Conservation (phyloP, 106 monocot genomes). For the Amphibolis antarctica region DNA sequence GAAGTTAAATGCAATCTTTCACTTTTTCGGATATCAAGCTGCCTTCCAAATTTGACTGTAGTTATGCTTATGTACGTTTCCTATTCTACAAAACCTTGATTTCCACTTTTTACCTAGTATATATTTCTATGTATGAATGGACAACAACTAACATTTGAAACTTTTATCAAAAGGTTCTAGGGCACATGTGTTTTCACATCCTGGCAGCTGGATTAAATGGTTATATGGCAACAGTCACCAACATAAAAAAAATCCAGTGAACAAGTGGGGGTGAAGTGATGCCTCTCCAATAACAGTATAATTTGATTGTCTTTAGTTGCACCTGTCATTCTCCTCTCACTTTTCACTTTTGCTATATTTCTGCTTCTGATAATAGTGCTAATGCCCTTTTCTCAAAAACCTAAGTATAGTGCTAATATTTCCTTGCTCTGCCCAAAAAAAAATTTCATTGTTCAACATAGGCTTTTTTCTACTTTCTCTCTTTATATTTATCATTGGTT, state of each 20-base stretch:
- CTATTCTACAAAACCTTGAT: background rate
- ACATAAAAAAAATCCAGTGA: conserved; percentile 52
- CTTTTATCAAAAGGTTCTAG: conserved; percentile 38
- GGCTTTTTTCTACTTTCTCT: no score
- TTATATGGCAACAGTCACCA: conserved; percentile 69
- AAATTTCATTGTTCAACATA: no score
- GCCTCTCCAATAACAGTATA: conserved; percentile 60
- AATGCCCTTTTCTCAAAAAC: no score
- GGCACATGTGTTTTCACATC: conserved; percentile 61
- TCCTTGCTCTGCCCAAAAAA: no score
- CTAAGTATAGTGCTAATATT: no score
- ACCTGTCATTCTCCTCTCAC: background rate
- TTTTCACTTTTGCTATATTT: no score
- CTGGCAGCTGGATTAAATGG: conserved; percentile 65
- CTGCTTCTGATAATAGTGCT: no score
- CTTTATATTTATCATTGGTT: no score
- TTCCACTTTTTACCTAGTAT: background rate
- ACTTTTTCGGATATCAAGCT: conserved; percentile 84
- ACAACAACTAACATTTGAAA: background rate
- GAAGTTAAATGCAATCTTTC: conserved; percentile 73
- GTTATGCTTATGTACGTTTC: conserved; percentile 67
- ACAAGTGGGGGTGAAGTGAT: conserved; percentile 66
- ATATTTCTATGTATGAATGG: background rate
- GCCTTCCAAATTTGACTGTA: conserved; percentile 78
- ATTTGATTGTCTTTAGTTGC: background rate